Base-by-base conservation (phyloP, 441 rosid species). In the Biscutella auriculata region DNA sequence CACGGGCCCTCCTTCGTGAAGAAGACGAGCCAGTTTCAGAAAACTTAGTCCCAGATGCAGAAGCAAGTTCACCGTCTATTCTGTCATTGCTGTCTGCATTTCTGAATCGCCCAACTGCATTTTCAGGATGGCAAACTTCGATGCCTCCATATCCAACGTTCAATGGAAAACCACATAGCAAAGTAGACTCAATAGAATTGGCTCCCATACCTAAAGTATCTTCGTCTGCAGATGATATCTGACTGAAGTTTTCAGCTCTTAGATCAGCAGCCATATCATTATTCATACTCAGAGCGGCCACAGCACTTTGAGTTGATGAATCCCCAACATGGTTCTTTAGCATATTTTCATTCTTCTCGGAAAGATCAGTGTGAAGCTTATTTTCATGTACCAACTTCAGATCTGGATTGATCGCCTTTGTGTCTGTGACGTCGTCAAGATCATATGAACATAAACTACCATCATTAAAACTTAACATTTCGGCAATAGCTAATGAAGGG, bases 1-100 rank as follows among this genome's bases (percentile, higher is more conserved):
- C 40, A 35, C 64, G 69, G 35, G 68, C 62, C 62, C 77, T 79
- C 61, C 78, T 74, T 73, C 62, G 74, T 27, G 82, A 67, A 67
- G 76, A 70, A 51, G 79, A 60, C 49, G 72, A 43, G 12, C 57
- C 57, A 32, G 56, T 66, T 39, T 64, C 66, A 62, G 70, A 67
- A 64, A 65, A 65, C 58, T 53, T 44, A 61, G 60, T 67, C 61
- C 73, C 78, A 16, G 79, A 71, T 49, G 73, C 73, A 75, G 75
- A 62, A 69, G 72, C 72, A 62, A 70, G 66, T 58, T 53, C 69
- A 15, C 60, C 70, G 42, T 53, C 47, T 65, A 68, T 65, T 70
- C 77, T 73, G 53, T 60, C 79, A 69, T 78, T 81, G 68, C 45
- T 51, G 67, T 55, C 65, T n/a, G 51, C 65, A 43, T 23, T 60